Percentiles rank a stretch among this genome's conserved stretches.
phyloP scores from a whole-genome alignment of 352 stramenopile species.

The Pelagophyceae sp. region DNA sequence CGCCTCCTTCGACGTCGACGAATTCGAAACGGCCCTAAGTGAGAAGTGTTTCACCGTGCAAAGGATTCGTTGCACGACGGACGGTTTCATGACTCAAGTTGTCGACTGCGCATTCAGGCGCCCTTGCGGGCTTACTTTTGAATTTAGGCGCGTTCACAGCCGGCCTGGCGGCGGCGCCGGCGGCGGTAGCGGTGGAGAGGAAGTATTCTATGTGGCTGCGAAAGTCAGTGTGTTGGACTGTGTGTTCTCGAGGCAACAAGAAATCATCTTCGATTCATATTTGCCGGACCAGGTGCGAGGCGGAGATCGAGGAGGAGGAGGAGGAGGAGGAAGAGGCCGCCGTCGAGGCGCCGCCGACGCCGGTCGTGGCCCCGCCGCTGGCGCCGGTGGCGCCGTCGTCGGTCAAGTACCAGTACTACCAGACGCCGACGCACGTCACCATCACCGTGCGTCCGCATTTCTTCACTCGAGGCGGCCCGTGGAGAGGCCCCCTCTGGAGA shows the following conservation, averaged over 20 bases:
- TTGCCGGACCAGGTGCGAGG: too few relatives aligned
- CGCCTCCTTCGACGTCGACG: constrained; percentile 11
- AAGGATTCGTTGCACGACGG: too few relatives aligned
- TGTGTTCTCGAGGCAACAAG: too few relatives aligned
- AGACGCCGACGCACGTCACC: constrained; percentile 51
- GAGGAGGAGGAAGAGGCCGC: constrained; percentile 11
- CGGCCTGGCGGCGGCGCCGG: neutral
- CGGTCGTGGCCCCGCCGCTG: neutral
- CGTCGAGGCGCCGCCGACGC: neutral
- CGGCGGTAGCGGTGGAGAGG: neutral
- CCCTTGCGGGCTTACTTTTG: too few relatives aligned
- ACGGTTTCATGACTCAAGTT: too few relatives aligned
- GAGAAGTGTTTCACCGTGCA: too few relatives aligned
- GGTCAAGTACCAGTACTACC: constrained; percentile 61
- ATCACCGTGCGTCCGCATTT: constrained; percentile 53
- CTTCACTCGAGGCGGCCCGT: too few relatives aligned
- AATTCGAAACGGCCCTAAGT: constrained; percentile 4
- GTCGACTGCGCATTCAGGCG: too few relatives aligned
- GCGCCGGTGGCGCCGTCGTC: constrained; percentile 30
- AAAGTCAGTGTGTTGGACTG: too few relatives aligned
- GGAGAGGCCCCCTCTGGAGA: too few relatives aligned
- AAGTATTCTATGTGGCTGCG: constrained; percentile 7
- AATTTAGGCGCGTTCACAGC: too few relatives aligned
- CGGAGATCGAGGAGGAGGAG: constrained; percentile 22
- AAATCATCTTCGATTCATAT: too few relatives aligned